Conservation (phyloP, 2,329 filamentous ascomycete genomes). For the Arthrobotrys sphaeroides region DNA sequence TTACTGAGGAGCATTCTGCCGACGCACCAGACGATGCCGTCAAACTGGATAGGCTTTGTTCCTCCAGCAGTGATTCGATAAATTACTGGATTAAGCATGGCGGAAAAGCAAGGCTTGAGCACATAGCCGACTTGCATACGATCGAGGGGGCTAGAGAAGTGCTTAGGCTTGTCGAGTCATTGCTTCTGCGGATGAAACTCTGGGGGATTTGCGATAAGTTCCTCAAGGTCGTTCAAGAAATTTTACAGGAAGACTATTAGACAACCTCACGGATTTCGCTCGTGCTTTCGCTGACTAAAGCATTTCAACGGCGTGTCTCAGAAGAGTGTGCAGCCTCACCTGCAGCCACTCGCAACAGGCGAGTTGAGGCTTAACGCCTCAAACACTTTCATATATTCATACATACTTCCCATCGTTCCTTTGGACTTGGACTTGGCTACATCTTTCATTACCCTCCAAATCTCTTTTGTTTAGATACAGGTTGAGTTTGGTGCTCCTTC, state of each 20-base stretch:
- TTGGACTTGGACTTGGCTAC: conserved; percentile 14
- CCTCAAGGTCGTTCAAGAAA: conserved; percentile 56
- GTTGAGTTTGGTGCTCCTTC: conserved; percentile 33
- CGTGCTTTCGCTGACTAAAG: background rate
- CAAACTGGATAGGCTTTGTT: conserved; percentile 53
- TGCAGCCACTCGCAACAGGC: background rate
- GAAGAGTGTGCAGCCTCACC: background rate
- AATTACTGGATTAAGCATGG: conserved; percentile 58
- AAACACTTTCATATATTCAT: background rate
- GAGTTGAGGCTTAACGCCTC: conserved; percentile 1
- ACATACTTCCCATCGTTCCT: conserved; percentile 20
- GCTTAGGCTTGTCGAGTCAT: conserved; percentile 56
- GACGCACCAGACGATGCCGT: conserved; percentile 55
- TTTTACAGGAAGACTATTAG: conserved; percentile 54
- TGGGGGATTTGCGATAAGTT: conserved; percentile 58
- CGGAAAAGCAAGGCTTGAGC: conserved; percentile 57
- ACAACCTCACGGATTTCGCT: background rate
- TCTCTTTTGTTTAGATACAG: conserved; percentile 45
- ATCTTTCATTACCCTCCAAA: conserved; percentile 8
- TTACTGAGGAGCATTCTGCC: conserved; percentile 41
- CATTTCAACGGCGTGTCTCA: background rate
- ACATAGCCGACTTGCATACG: conserved; percentile 55
- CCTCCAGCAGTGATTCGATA: conserved; percentile 28
- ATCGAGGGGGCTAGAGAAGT: conserved; percentile 57
- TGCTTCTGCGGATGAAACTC: conserved; percentile 57